These are phyloP conservation scores for Alternaria incomplexa DNA, from an alignment of 2,329 filamentous ascomycete genomes.

Conservation along the genomic window DNA sequence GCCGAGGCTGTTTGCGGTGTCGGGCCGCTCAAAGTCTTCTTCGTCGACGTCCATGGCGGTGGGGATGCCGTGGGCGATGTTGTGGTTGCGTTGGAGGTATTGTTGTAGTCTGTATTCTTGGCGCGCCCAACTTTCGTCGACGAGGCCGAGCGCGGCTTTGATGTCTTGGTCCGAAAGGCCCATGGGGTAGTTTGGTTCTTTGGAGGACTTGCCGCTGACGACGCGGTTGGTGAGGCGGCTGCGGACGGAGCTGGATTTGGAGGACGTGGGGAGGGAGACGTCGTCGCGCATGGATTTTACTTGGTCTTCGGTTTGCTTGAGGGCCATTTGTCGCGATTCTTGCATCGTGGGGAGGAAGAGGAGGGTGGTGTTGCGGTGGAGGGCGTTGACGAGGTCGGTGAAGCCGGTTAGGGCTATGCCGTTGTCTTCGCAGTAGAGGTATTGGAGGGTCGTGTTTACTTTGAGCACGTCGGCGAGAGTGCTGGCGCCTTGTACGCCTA, in stretches of 20 bases:
- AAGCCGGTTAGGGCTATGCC: slow-evolving; percentile 74
- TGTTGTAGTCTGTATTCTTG: slow-evolving; percentile 56
- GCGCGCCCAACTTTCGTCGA: slow-evolving; percentile 58
- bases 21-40: slow-evolving; percentile 54
- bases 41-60: slow-evolving; percentile 54
- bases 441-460: slow-evolving; percentile 65
- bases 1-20: slow-evolving; percentile 48
- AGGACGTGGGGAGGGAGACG: slow-evolving; percentile 25
- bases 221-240: slow-evolving; percentile 44
- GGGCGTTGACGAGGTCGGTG: slow-evolving; percentile 70
- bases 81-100: slow-evolving; percentile 56
- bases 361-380: slow-evolving; percentile 69
- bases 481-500: slow-evolving; percentile 72
- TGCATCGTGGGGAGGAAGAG: slow-evolving; percentile 68
- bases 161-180: slow-evolving; percentile 57
- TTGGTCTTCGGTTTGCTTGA: slow-evolving; percentile 65
- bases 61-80: slow-evolving; percentile 52
- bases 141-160: slow-evolving; percentile 54
- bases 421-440: slow-evolving; percentile 75
- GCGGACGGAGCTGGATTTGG: slow-evolving; percentile 42
- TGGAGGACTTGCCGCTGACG: slow-evolving; percentile 29
- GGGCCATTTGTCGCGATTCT: slow-evolving; percentile 65
- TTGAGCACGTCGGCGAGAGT: slow-evolving; percentile 72
- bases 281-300: slow-evolving; percentile 60
- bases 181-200: slow-evolving; percentile 32